Evolutionary conservation across 345 rosid genomes (phyloP).

Genomic region (Eucalyptus regnans): DNA sequence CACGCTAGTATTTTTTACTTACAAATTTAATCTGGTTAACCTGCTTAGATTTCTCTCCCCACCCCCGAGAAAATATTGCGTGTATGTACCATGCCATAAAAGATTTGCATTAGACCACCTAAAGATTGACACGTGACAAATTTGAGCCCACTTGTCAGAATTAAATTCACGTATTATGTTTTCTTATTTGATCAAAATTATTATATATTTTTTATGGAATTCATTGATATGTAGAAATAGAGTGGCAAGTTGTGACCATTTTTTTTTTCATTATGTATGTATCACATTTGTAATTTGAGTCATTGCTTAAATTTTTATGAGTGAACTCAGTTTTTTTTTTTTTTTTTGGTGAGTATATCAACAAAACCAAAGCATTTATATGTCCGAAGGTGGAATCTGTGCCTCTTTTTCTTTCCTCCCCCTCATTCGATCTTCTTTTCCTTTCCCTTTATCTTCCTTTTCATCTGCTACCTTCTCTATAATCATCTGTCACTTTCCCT

Average conservation of each 20-base stretch:
- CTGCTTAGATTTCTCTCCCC: neutral
- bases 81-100: neutral
- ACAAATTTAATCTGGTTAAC: neutral
- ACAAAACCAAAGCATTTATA: neutral
- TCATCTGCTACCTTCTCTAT: neutral
- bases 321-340: neutral
- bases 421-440: neutral
- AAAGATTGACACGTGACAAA: accelerated
- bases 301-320: neutral
- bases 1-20: neutral
- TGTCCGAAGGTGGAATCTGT: neutral
- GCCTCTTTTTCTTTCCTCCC: neutral
- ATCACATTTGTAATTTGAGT: neutral
- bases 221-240: neutral
- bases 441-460: neutral
- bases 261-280: neutral
- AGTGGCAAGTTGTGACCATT: neutral
- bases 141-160: accelerated
- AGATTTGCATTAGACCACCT: neutral
- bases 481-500: neutral
- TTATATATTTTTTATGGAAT: accelerated
- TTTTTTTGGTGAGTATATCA: accelerated
- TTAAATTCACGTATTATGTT: accelerated
- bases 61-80: neutral
- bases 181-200: accelerated